phyloP scores from a whole-genome alignment of 768 basidiomycete species.

The Russula virescens region DNA sequence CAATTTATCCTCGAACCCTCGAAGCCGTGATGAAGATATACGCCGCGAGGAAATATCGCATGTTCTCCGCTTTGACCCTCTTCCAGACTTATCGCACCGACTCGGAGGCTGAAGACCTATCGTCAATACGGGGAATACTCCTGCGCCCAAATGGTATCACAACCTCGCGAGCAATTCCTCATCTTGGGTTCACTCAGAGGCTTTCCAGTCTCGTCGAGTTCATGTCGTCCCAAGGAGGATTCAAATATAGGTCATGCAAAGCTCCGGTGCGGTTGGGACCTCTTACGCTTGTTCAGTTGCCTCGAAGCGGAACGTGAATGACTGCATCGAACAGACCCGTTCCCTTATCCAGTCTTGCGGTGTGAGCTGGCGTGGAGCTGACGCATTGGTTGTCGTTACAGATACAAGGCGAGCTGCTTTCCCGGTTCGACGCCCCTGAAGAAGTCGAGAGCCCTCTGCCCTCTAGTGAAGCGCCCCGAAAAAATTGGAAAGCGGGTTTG shows the following conservation, averaged over 20 bases:
- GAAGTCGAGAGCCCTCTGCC: background rate
- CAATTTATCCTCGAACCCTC: conserved; percentile 3
- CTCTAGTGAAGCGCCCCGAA: background rate
- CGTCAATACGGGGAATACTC: background rate
- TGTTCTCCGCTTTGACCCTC: background rate
- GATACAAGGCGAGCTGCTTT: background rate
- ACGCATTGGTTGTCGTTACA: background rate
- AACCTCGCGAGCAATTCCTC: background rate
- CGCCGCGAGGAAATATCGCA: conserved; percentile 1
- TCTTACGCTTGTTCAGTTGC: background rate
- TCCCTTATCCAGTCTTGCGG: too few species aligned
- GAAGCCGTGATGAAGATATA: conserved; percentile 11
- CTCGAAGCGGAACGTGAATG: background rate
- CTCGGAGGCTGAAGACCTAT: too few species aligned
- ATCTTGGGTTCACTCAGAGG: background rate
- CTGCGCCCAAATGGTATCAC: background rate
- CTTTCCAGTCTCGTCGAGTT: background rate
- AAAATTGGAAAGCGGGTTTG: conserved; percentile 33
- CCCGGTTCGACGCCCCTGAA: background rate
- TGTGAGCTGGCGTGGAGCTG: background rate
- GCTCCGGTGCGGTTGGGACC: background rate
- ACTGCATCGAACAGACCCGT: background rate
- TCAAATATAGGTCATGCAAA: background rate
- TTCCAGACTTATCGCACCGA: background rate
- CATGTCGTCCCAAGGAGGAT: background rate